Base-by-base conservation (phyloP, 768 basidiomycete species). In the Leccinum barrowsii region DNA sequence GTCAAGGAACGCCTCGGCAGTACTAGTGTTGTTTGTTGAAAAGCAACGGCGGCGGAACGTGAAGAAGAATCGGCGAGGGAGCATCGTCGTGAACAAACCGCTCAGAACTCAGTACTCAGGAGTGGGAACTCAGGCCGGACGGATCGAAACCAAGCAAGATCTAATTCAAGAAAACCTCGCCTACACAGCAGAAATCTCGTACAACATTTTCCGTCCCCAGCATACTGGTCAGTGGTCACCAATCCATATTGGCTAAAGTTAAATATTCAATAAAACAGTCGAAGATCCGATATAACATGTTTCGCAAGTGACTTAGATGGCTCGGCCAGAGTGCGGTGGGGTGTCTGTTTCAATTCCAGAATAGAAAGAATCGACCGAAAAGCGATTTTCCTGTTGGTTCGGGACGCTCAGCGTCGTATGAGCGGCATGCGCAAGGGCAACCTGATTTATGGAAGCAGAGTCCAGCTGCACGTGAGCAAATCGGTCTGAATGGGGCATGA, bases 1-100 rank as follows among this genome's bases (percentile, higher is more conserved):
- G 66, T 87, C 80, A 26, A 90, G 74, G 63, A 73, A 78, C 12
- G 72, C 78, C 57, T 77, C 75, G 5, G 70, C 55, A 19, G 60
- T 52, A 28, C 26, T 28, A 28, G 7, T 28, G 40, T 26, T 40
- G 11, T 53, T 60, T 12, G 66, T 68, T 17, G 70, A 70, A 40
- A 70, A 58, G 22, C 52, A 55, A 15, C 68, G 66, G 19, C 26
- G 26, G 26, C 26, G 26, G 26, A 53, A 26, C 19, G 34, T 35
- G 12, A 34, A 40, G 40, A 50, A 47, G n/a, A 52, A 32, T 10
- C 49, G 40, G 15, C 51, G 60, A 19, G 13, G 28, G 24, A 61
- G 21, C 64, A 69, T 64, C 6, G 48, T 49, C 8, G 11, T 47
- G 48, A 49, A 26, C 48, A 49, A 17, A 10, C 46, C 8, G 11